Base-by-base conservation (phyloP, 2,329 filamentous ascomycete species). In the Pseudofabraea citricarpa region DNA sequence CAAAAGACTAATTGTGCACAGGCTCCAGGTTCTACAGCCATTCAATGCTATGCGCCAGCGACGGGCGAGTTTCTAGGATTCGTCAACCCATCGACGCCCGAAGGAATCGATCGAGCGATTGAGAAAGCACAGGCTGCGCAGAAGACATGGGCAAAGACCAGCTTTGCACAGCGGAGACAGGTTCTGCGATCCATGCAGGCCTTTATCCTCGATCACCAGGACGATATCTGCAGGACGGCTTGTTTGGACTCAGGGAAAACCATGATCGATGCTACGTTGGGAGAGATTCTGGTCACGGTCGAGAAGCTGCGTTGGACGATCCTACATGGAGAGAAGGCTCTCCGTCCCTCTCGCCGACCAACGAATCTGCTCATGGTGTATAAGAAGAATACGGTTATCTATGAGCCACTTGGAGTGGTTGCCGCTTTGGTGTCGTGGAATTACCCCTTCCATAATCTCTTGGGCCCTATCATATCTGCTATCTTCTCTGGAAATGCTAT, bases 291-390 rank as follows among this genome's bases (percentile, higher is more conserved):
- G 43, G 90, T 96, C 32, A 96, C 93, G 6, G 83, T 79, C 0
- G 93, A 97, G 72, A 96, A 95, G 71, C 75, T 98, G 47, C 83
- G 87, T 60, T 98, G 93, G 93, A 95, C 90, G 3, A 83, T 97
- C 50, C 73, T 82, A 51, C 89, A 98, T 65, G 93, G 93, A 55
- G 90, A 96, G 65, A 80, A 79, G 57, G 87, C 90, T 1, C 68
- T 98, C 52, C 67, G 67, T 26, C 79, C 88, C 0, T 84, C 85
- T 51, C 71, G 72, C 38, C 76, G 93, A 41, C 89, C 90, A 5
- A 95, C 90, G 1, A 96, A 94, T 64, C 73, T 95, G 36, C 76
- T 98, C 50, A 94, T 98, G 89, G 79, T 83, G 67, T 96, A 97
- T 69, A 98, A 98, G 75, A 81, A 79, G 63, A 96, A 96, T 61